Conservation (phyloP, 768 basidiomycete species). For the Daedaleopsis sinensis region DNA sequence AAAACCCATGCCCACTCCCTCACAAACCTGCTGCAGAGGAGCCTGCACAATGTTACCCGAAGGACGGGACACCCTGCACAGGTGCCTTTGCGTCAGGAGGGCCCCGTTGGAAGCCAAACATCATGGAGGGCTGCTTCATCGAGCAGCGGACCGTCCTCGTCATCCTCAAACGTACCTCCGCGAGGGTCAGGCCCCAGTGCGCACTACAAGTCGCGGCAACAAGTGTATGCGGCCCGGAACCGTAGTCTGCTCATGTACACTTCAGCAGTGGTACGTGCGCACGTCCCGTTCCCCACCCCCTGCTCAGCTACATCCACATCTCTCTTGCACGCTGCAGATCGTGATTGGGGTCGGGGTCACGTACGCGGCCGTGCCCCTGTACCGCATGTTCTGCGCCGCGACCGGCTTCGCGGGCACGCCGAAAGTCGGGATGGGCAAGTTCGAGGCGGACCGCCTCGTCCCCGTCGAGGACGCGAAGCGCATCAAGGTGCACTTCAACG, state of each 20-base stretch:
- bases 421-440: conserved; percentile 82
- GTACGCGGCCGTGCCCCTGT: conserved; percentile 97
- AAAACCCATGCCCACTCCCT: not conserved
- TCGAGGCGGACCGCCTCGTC: conserved; percentile 83
- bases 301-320: not conserved
- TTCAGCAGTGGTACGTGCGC: conserved; percentile 69
- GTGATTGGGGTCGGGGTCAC: conserved; percentile 79
- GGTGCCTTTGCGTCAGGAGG: not conserved
- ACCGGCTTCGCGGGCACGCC: conserved; percentile 98
- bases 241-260: conserved; percentile 83
- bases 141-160: conserved; percentile 6
- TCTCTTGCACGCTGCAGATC: conserved; percentile 49
- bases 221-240: conserved; percentile 61
- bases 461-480: conserved; percentile 68
- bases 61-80: not conserved
- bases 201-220: conserved; percentile 37
- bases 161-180: conserved; percentile 8
- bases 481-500: conserved; percentile 96
- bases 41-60: conserved; percentile 8
- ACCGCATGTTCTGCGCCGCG: conserved; percentile 97
- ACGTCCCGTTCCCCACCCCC: not conserved
- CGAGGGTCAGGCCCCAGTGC: conserved; percentile 22
- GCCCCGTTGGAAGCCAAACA: not conserved
- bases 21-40: not conserved
- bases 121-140: conserved; percentile 17